Evolutionary conservation across 331 rosid species (phyloP).

Genomic region (Malus hybrid): DNA sequence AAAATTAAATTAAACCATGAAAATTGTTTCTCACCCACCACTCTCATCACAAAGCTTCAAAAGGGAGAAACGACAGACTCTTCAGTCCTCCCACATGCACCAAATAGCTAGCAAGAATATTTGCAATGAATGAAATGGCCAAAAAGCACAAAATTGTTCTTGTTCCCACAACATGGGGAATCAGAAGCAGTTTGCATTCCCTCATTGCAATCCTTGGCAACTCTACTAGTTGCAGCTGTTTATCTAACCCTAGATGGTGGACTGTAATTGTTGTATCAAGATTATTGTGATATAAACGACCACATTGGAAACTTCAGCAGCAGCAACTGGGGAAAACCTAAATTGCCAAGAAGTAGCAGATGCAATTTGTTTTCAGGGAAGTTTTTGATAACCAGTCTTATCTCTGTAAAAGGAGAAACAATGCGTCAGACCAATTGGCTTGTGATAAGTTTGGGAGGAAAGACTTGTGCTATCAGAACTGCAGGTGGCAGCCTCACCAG

Average conservation of each 20-base stretch:
- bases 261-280: constrained; percentile 15
- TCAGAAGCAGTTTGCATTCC: constrained; percentile 50
- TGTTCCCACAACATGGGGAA: constrained; percentile 36
- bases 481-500: constrained; percentile 74
- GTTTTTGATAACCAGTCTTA: constrained; percentile 61
- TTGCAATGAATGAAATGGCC: constrained; percentile 4
- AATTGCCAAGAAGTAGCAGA: constrained; percentile 21
- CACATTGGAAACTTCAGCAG: neutral
- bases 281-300: constrained; percentile 15
- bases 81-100: neutral
- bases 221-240: constrained; percentile 35
- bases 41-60: constrained; percentile 30
- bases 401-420: constrained; percentile 55
- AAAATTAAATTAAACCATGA: constrained; percentile 3
- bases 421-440: constrained; percentile 88
- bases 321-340: neutral
- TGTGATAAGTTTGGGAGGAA: constrained; percentile 80
- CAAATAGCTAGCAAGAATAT: neutral
- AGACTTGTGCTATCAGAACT: constrained; percentile 53
- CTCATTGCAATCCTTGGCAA: constrained; percentile 44
- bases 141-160: constrained; percentile 14
- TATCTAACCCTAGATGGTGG: constrained; percentile 23
- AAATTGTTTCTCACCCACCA: constrained; percentile 43
- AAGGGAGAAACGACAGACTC: neutral
- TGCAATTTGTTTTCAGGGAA: constrained; percentile 69